These are phyloP conservation scores for Metschnikowia hibisci DNA, from an alignment of 805 yeast species.

Conservation along the genomic window DNA sequence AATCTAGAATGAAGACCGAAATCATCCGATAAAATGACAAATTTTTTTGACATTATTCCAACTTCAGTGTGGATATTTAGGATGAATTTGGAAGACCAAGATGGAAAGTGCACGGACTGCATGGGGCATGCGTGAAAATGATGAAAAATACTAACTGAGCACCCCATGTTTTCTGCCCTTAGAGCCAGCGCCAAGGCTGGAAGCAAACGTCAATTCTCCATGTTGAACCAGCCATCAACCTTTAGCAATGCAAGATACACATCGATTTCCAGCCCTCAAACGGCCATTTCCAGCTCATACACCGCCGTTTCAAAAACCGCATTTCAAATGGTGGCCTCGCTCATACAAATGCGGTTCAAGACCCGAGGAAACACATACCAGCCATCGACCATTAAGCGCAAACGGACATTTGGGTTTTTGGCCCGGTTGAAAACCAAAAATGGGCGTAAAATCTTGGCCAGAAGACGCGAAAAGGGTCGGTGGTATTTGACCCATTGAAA, in stretches of 20 bases:
- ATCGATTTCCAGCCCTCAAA: slow-evolving; percentile 4
- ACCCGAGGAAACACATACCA: slow-evolving; percentile 93
- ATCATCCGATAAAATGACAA: too few relatives aligned
- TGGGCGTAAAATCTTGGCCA: slow-evolving; percentile 73
- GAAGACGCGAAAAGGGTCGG: slow-evolving; percentile 85
- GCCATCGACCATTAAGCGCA: slow-evolving; percentile 86
- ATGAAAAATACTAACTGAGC: not conserved
- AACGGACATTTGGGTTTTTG: slow-evolving; percentile 85
- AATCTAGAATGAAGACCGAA: too few relatives aligned
- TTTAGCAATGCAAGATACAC: slow-evolving; percentile 2
- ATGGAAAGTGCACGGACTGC: not conserved
- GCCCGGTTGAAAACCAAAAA: slow-evolving; percentile 71
- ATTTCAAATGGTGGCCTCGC: slow-evolving; percentile 29
- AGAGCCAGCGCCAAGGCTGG: slow-evolving; percentile 1
- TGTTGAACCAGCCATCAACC: slow-evolving; percentile 9
- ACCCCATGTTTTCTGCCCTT: slow-evolving; percentile 3
- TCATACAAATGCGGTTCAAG: slow-evolving; percentile 66
- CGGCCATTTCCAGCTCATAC: not conserved
- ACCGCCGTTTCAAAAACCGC: slow-evolving; percentile 1
- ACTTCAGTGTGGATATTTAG: too few relatives aligned
- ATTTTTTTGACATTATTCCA: too few relatives aligned
- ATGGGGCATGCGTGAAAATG: not conserved
- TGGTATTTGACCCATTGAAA: slow-evolving; percentile 84
- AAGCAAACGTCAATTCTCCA: slow-evolving; percentile 13
- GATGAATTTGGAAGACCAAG: not conserved